phyloP scores from a whole-genome alignment of 1,284 basidiomycete species.

The Apiotrichum laibachii region DNA sequence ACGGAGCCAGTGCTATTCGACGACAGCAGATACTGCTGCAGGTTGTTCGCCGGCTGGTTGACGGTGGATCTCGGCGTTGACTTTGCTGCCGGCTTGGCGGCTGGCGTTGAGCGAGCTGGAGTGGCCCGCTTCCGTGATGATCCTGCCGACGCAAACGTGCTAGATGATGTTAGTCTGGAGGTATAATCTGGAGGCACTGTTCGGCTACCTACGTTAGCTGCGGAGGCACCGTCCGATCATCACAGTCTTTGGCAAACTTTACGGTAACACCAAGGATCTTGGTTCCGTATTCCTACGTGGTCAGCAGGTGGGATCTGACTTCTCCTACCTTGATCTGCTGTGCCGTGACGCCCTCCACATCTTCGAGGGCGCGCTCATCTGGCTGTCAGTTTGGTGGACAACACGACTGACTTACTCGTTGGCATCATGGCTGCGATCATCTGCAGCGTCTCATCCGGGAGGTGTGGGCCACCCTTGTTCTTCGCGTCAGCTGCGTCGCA shows the following conservation, averaged over 20 bases:
- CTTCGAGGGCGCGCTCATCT: conserved; percentile 27
- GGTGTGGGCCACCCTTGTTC: conserved; percentile 17
- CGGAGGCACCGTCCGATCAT: too few relatives aligned
- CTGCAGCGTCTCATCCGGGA: conserved; percentile 37
- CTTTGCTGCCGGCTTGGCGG: too few relatives aligned
- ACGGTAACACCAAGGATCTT: conserved; percentile 25
- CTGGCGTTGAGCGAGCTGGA: too few relatives aligned
- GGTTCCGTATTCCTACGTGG: conserved; percentile 16
- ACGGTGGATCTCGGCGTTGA: too few relatives aligned
- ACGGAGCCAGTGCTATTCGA: too few relatives aligned
- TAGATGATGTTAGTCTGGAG: too few relatives aligned
- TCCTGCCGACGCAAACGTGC: too few relatives aligned
- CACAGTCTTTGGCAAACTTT: conserved; percentile 4
- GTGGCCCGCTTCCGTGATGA: too few relatives aligned
- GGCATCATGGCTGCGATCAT: conserved; percentile 45
- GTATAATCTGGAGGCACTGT: too few relatives aligned
- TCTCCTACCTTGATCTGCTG: conserved; percentile 14
- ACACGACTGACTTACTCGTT: conserved; percentile 28
- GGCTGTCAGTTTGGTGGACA: background rate
- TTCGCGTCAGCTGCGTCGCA: background rate
- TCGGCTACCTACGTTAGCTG: too few relatives aligned
- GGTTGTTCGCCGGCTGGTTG: too few relatives aligned
- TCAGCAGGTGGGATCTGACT: background rate
- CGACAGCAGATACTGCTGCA: too few relatives aligned
- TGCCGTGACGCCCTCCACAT: conserved; percentile 34